Percentiles rank a stretch among this genome's conserved stretches.
These are phyloP conservation scores for Cyphellophora europaea DNA, from an alignment of 2,329 filamentous ascomycete genomes.

Conservation along the genomic window DNA sequence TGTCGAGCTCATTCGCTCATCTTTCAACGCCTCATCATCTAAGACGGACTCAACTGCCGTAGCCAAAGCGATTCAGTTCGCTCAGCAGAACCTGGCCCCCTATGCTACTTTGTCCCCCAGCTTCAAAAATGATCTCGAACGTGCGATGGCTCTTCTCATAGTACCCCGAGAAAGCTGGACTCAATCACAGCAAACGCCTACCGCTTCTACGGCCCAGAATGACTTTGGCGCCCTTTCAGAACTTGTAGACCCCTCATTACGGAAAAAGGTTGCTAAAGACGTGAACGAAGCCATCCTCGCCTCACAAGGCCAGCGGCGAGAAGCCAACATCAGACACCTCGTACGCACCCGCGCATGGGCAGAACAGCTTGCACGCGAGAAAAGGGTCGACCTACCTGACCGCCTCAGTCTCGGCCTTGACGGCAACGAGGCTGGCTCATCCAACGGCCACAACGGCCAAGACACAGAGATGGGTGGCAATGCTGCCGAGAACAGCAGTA, in stretches of 20 bases:
- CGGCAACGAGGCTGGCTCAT: slow-evolving; percentile 9
- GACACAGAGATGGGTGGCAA: slow-evolving; percentile 19
- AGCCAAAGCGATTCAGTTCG: slow-evolving; percentile 72
- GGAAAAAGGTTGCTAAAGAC: slow-evolving; percentile 71
- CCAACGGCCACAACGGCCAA: too few species aligned
- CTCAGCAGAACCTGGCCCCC: slow-evolving; percentile 76
- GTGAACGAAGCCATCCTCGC: slow-evolving; percentile 85
- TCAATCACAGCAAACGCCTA: slow-evolving; percentile 50
- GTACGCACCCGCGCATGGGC: slow-evolving; percentile 79
- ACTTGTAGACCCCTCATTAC: slow-evolving; percentile 68
- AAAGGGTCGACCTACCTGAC: slow-evolving; percentile 35
- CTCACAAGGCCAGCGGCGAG: slow-evolving; percentile 61
- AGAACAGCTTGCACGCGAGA: slow-evolving; percentile 49
- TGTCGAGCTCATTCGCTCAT: slow-evolving; percentile 74
- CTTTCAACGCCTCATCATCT: slow-evolving; percentile 48
- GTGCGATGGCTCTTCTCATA: slow-evolving; percentile 85
- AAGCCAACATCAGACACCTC: slow-evolving; percentile 73
- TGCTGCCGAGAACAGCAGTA: too few species aligned
- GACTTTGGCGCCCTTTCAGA: slow-evolving; percentile 49
- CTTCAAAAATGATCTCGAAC: slow-evolving; percentile 79
- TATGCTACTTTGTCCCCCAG: slow-evolving; percentile 71
- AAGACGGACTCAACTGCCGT: slow-evolving; percentile 57
- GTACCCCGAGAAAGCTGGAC: slow-evolving; percentile 63
- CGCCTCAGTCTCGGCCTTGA: slow-evolving; percentile 36
- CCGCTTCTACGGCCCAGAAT: slow-evolving; percentile 6